Evolutionary conservation across 257 asterid genomes (phyloP), one percentile per base, ranked within the genome.

Genomic region (Parsonsia alboflavescens): DNA sequence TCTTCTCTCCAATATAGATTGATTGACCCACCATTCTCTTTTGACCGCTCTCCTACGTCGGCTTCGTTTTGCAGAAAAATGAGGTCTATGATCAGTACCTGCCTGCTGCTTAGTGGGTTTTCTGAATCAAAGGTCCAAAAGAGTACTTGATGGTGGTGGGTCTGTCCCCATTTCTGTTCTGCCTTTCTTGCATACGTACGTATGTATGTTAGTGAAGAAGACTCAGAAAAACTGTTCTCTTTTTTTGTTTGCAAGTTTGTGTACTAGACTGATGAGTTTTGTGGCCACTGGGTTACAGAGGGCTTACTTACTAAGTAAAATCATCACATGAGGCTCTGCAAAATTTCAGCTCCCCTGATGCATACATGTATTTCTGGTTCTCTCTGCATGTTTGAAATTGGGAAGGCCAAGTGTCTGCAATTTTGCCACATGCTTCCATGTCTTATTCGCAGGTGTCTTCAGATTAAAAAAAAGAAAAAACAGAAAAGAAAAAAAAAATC

Each of bases 91-190:
- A 33, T 33, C 39, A 33, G 39, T 33, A 33, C 61, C 19, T 41
- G 24, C 17, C 46, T 45, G 39, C 39, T 46, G 46, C 82, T 71
- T 49, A 61, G 57, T 75, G 75, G 82, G 71, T 45, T 54, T 33
- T 79, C 77, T 62, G 85, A 78, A 82, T 79, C 80, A 85, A 77
- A 83, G 72, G 75, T 82, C 73, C 84, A 86, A 56, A 68, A 77
- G 80, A 81, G 85, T 79, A 76, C 63, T 73, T 64, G 72, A 75
- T 70, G 78, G 74, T 76, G 86, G 84, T 79, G 87, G 91, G 89
- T 68, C 82, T 72, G 74, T 71, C 76, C 75, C 44, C 26, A 73
- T 63, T 64, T 26, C 75, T 83, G 78, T 72, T 76, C 57, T 57
- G 50, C 42, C 52, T 65, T 75, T 45, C 66, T 30, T 56, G 64